These are phyloP conservation scores for Fusarium sp. DNA, from an alignment of 2,329 filamentous ascomycete species.

Conservation along the genomic window DNA sequence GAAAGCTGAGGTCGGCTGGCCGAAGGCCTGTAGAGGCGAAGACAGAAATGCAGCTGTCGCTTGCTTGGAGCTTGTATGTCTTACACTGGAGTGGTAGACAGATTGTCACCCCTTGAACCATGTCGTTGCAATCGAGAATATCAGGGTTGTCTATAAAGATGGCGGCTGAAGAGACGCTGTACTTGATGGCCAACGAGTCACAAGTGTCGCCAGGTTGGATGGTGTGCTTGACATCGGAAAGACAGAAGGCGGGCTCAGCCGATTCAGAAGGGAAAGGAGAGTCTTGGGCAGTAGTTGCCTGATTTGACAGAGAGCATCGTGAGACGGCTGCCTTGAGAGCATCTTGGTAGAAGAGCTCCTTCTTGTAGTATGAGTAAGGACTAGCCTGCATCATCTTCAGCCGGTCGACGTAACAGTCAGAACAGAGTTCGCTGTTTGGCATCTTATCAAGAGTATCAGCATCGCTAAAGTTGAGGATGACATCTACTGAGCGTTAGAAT, in stretches of 20 bases:
- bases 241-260: slow-evolving; percentile 12
- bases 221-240: slow-evolving; percentile 4
- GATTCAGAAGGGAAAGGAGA: slow-evolving; percentile 5
- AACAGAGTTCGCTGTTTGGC: neutral
- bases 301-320: neutral
- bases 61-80: neutral
- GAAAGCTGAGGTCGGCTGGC: neutral
- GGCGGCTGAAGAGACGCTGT: slow-evolving; percentile 24
- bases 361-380: slow-evolving; percentile 16
- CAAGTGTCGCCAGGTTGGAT: slow-evolving; percentile 15
- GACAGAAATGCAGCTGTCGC: neutral
- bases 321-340: neutral
- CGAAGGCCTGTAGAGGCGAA: neutral
- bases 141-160: slow-evolving; percentile 20
- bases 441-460: neutral
- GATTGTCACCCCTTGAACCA: neutral
- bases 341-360: slow-evolving; percentile 6
- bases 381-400: neutral
- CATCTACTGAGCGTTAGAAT: neutral
- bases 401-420: neutral
- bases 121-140: slow-evolving; percentile 18
- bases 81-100: slow-evolving; percentile 27
- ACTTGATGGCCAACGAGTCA: slow-evolving; percentile 19
- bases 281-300: neutral
- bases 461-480: neutral